Conservation (phyloP, 176 grass and related monocot species). For the Oryza brachyantha region DNA sequence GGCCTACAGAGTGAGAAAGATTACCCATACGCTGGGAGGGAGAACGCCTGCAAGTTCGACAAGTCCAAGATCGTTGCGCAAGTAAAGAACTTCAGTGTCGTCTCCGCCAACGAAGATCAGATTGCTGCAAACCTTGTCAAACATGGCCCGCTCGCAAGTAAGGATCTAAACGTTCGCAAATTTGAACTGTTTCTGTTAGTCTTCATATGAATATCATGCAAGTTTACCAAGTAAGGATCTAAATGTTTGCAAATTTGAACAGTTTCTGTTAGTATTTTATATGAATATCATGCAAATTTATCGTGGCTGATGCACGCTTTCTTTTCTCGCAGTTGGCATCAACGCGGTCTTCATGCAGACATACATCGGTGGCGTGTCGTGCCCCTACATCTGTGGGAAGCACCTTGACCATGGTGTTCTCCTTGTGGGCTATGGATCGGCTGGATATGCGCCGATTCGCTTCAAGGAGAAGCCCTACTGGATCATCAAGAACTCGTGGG, state of each 20-base stretch:
- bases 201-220: too few species aligned
- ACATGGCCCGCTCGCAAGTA: constrained; percentile 81
- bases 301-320: constrained; percentile 18
- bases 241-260: constrained; percentile 2
- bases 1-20: constrained; percentile 69
- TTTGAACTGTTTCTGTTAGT: not conserved
- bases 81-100: constrained; percentile 67
- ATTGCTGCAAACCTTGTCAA: constrained; percentile 82
- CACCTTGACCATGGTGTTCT: constrained; percentile 86
- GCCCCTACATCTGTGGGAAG: constrained; percentile 79
- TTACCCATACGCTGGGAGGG: constrained; percentile 59
- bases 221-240: constrained; percentile 65
- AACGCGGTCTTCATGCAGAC: constrained; percentile 88
- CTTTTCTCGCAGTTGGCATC: constrained; percentile 63
- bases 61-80: constrained; percentile 76
- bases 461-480: constrained; percentile 91
- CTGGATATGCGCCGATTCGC: constrained; percentile 71
- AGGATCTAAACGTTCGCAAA: constrained; percentile 24
- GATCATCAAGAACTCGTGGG: constrained; percentile 98
- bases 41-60: constrained; percentile 62
- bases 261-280: not conserved
- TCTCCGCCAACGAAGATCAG: constrained; percentile 65
- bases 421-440: constrained; percentile 66
- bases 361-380: constrained; percentile 83
- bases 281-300: too few species aligned